Conservation (phyloP, 441 rosid species). For the Jatropha podagrica region DNA sequence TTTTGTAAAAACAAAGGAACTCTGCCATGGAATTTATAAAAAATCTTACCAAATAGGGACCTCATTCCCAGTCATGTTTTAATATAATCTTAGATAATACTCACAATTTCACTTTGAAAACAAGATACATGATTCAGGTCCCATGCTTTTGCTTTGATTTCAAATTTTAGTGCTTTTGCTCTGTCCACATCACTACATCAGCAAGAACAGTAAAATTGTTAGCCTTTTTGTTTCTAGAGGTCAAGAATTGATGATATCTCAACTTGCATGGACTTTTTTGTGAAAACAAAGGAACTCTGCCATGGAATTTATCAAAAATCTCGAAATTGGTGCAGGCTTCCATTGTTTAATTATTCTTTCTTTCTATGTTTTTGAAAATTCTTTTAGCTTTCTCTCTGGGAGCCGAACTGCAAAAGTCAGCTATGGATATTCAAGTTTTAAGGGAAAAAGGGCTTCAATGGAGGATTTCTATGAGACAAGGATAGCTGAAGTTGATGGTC, state of each 20-base stretch:
- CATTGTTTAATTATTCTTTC: not conserved
- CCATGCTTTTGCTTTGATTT: not conserved
- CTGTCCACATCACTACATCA: not conserved
- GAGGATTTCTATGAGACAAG: conserved; percentile 84
- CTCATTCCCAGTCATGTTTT: not conserved
- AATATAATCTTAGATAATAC: not conserved
- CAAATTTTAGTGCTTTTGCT: not conserved
- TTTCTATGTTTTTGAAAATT: not conserved
- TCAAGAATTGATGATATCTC: not conserved
- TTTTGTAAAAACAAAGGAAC: not conserved
- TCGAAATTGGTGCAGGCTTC: not conserved
- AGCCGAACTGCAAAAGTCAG: conserved; percentile 53
- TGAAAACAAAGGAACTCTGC: not conserved
- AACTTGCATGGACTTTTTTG: not conserved
- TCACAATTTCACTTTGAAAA: not conserved
- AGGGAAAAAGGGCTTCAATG: conserved; percentile 84
- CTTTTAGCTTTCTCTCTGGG: conserved; percentile 51
- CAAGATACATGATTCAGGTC: not conserved
- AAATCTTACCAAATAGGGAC: not conserved
- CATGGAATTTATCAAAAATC: not conserved
- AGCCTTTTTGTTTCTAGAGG: not conserved
- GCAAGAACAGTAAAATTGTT: not conserved
- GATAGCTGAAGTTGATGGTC: conserved; percentile 72
- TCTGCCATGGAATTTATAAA: too few species aligned
- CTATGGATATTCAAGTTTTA: conserved; percentile 79